Evolutionary conservation across 2,329 filamentous ascomycete species (phyloP), one percentile per base, ranked within the genome.

Genomic region (Stylonectria norvegica): DNA sequence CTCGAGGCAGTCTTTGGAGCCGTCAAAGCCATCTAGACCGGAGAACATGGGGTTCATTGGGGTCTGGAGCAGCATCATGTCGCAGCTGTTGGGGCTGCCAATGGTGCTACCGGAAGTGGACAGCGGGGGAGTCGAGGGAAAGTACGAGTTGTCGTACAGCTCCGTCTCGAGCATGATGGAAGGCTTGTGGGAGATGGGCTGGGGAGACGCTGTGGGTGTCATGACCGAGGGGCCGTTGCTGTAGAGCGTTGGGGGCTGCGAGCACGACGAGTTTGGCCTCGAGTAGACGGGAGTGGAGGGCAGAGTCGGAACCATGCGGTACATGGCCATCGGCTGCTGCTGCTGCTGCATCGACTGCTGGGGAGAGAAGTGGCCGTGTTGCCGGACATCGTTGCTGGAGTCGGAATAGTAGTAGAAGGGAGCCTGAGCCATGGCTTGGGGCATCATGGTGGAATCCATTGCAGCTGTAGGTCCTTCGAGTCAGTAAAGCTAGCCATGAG

Each of bases 321-420:
- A 79, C 62, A 78, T 70, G 48, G 66, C 65, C 59, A 71, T 67
- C 53, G 73, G 73, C 47, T 68, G 70, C 45, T 32, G 30, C 5
- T 14, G 30, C 22, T 8, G 7, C n/a, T n/a, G n/a, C n/a, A 57
- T 51, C 43, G 70, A 68, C 45, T 77, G 79, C 61, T 80, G 77
- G 47, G 80, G 77, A 50, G 69, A 66, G 72, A 89, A 90, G 67
- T 87, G 83, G 39, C 81, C 81, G 19, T 31, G 48, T 67, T 90
- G 85, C 59, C 83, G 77, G 58, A 77, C 76, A 62, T 89, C 85
- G 48, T 80, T 73, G 64, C 79, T 82, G 50, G 83, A 76, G 55
- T 93, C 86, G 58, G 81, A 84, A 73, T 91, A 95, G 75, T 90
- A 93, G 77, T 86, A 90, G 74, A 89, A 94, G 43, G 86, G 73